Evolutionary conservation across 2,329 filamentous ascomycete genomes (phyloP), one percentile per base, ranked within the genome.

Genomic region (Hypoxylon sp.): DNA sequence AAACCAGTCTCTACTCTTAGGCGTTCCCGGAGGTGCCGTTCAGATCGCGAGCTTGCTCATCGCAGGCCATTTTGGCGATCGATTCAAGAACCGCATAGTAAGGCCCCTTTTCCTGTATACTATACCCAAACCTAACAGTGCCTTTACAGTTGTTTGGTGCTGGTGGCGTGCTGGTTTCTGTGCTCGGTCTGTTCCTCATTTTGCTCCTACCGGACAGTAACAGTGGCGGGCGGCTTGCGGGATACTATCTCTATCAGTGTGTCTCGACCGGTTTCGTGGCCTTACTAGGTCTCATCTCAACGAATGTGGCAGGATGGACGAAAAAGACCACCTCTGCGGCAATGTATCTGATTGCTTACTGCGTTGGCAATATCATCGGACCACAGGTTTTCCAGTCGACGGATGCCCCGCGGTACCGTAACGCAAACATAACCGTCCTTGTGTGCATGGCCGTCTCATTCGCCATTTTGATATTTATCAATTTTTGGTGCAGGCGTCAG

Each of bases 221-320:
- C 70, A 86, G 84, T 64, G 81, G 79, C 1, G 90, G 88, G 9
- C 82, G 87, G 0, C 79, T 91, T 9, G 82, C 88, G 1, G 88
- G 88, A 0, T 91, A 90, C 74, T 92, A 91, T 76, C 78, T 92
- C 53, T 90, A 87, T 0, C 84, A 87, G 71, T 84, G 87, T 1
- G 82, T 81, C 9, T 83, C 88, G 0, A 88, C 87, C 0, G 82
- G 87, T 0, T 91, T 91, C 66, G 88, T 91, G 0, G 87, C 87
- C 3, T 77, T 91, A 14, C 77, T 91, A 3, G 87, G 86, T 25
- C 80, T 91, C 34, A 87, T 91, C 58, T 83, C 85, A 1, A 87
- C 85, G 12, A 92, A 92, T 60, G 80, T 87, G 0, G 85, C 85
- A 2, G 79, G 78, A 14, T 76, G 84, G 84, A 88, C 86, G 7